Conservation (phyloP, 768 basidiomycete genomes). For the Candolleomyces eurysporus region DNA sequence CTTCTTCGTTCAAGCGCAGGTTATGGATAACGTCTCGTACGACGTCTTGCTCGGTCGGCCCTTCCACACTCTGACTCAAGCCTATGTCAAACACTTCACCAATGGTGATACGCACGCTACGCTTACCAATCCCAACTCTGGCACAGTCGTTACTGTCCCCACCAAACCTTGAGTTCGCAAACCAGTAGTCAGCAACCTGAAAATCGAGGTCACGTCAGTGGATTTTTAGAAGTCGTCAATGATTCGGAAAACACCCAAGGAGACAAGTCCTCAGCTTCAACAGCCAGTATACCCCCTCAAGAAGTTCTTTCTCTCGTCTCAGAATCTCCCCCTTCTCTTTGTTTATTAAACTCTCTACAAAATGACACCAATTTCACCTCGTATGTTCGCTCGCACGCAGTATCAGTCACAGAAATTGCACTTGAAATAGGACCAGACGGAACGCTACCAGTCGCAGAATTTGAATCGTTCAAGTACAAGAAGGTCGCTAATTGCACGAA, state of each 20-base stretch:
- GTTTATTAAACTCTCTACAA: too few relatives aligned
- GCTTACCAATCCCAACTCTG: slow-evolving; percentile 16
- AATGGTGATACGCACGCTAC: slow-evolving; percentile 8
- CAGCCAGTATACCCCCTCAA: too few relatives aligned
- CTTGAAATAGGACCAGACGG: background rate
- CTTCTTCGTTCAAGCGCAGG: slow-evolving; percentile 21
- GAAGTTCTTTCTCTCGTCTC: background rate
- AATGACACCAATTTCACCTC: background rate
- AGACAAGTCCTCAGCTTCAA: too few relatives aligned
- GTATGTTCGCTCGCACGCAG: background rate
- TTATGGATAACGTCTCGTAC: slow-evolving; percentile 18
- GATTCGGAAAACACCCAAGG: too few relatives aligned
- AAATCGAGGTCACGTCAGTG: too few relatives aligned
- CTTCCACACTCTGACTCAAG: slow-evolving; percentile 16
- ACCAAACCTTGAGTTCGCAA: background rate
- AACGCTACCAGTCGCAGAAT: background rate
- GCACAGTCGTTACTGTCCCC: slow-evolving; percentile 10
- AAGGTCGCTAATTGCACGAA: slow-evolving; percentile 27
- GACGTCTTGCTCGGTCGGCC: slow-evolving; percentile 19
- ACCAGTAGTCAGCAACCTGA: background rate
- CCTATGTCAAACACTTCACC: slow-evolving; percentile 3
- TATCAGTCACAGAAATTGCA: background rate
- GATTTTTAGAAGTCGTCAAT: too few relatives aligned
- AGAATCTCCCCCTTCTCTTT: background rate
- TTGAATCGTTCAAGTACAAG: slow-evolving; percentile 25